These are phyloP conservation scores for Kuraishia hungarica DNA, from an alignment of 805 yeast species.

Conservation along the genomic window DNA sequence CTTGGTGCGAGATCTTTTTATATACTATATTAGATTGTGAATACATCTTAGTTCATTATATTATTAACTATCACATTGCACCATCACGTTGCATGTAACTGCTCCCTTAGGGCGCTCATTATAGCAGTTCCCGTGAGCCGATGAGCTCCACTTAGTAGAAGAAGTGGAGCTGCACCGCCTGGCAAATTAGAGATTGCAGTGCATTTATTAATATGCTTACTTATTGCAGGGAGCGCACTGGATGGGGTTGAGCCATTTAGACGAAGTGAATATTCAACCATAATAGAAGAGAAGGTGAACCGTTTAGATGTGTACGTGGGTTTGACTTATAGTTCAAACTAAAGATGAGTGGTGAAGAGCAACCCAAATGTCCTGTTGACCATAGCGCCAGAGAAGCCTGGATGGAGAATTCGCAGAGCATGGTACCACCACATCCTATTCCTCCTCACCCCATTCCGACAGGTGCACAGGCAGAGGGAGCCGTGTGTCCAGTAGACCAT, in stretches of 20 bases:
- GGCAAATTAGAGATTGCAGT: not conserved
- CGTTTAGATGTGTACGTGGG: no score
- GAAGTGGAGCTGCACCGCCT: no score
- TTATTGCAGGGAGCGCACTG: no score
- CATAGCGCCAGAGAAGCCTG: conserved; percentile 52
- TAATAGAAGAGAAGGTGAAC: no score
- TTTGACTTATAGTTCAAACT: no score
- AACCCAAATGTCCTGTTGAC: conserved; percentile 59
- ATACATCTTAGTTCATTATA: not conserved
- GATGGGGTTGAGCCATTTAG: no score
- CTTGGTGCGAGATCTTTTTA: not conserved
- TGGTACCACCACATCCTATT: conserved; percentile 4
- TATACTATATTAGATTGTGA: conserved; percentile 1
- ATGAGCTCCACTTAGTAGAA: no score
- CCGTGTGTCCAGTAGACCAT: conserved; percentile 30
- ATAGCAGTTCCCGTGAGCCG: no score
- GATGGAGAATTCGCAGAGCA: conserved; percentile 27
- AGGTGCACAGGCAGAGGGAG: conserved; percentile 13
- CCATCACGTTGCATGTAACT: no score
- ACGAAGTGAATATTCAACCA: no score
- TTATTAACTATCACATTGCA: no score
- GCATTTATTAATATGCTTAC: not conserved
- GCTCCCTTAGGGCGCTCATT: no score
- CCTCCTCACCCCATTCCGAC: conserved; percentile 6
- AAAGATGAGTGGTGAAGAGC: conserved; percentile 1